These are phyloP conservation scores for Cryptococcus sp. DNA, from an alignment of 1,284 basidiomycete genomes.

Conservation along the genomic window DNA sequence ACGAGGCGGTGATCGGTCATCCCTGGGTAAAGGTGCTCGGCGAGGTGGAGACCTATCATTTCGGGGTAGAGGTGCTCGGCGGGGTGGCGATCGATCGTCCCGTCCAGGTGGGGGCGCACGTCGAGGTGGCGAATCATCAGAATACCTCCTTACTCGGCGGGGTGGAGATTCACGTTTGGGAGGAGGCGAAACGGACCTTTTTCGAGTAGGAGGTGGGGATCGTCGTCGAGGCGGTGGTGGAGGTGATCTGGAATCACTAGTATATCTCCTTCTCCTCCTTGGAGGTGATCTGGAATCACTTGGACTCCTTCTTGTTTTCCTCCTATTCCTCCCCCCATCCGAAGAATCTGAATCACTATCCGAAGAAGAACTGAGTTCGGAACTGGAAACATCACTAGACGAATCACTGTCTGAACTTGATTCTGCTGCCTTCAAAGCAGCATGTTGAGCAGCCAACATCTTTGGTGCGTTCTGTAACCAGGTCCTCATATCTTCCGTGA, in stretches of 20 bases:
- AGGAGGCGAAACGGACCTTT: neutral
- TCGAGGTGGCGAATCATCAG: neutral
- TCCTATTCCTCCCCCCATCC: conserved; percentile 12
- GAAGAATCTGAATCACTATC: conserved; percentile 26
- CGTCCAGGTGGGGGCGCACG: neutral
- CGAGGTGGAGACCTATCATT: neutral
- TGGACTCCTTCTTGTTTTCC: conserved; percentile 6
- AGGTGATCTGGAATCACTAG: conserved; percentile 11
- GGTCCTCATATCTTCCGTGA: conserved; percentile 96
- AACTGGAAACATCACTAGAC: conserved; percentile 35
- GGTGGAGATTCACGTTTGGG: neutral
- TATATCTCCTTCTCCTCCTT: conserved; percentile 16
- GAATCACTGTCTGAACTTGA: conserved; percentile 50
- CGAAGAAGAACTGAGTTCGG: conserved; percentile 36
- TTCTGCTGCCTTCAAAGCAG: conserved; percentile 61
- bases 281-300: conserved; percentile 12
- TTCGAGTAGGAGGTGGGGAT: conserved; percentile 1
- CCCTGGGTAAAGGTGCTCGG: neutral
- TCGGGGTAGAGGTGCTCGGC: neutral
- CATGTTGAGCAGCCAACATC: conserved; percentile 86
- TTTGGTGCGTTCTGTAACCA: conserved; percentile 90
- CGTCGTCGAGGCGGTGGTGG: conserved; percentile 6
- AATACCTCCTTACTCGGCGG: neutral
- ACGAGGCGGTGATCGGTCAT: neutral
- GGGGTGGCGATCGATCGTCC: neutral